These are phyloP conservation scores for Clausena lansium DNA, from an alignment of 345 rosid genomes.

Conservation along the genomic window DNA sequence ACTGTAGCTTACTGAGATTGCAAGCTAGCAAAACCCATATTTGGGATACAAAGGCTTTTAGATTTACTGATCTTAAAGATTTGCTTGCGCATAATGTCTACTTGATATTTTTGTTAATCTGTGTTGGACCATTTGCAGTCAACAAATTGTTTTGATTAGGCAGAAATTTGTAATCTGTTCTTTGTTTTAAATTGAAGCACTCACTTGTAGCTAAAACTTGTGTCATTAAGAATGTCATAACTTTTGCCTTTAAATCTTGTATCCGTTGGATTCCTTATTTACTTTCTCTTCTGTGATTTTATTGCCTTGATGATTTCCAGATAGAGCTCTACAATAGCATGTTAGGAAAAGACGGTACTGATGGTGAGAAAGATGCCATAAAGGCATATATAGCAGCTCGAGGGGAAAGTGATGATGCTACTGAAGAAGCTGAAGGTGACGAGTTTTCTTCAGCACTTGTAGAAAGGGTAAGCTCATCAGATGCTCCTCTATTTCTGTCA, in stretches of 20 bases:
- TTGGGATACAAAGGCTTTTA: neutral
- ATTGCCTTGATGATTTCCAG: constrained; percentile 39
- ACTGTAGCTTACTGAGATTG: too few species aligned
- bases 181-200: neutral
- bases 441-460: constrained; percentile 77
- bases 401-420: constrained; percentile 51
- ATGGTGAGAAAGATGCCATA: constrained; percentile 66
- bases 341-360: constrained; percentile 68
- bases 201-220: too few species aligned
- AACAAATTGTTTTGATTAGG: neutral
- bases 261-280: neutral
- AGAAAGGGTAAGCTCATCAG: constrained; percentile 48
- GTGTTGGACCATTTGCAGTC: neutral
- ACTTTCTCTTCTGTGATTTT: neutral
- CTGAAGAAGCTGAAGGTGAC: constrained; percentile 51
- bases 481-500: neutral
- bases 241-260: neutral
- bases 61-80: neutral
- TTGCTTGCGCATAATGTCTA: neutral
- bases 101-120: neutral
- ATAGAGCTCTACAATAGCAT: constrained; percentile 82
- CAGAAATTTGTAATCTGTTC: neutral
- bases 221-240: neutral
- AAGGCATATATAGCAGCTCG: constrained; percentile 86
- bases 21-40: too few species aligned